Conservation (phyloP, 495 filamentous ascomycete genomes). For the Tuber microsphaerosporum region DNA sequence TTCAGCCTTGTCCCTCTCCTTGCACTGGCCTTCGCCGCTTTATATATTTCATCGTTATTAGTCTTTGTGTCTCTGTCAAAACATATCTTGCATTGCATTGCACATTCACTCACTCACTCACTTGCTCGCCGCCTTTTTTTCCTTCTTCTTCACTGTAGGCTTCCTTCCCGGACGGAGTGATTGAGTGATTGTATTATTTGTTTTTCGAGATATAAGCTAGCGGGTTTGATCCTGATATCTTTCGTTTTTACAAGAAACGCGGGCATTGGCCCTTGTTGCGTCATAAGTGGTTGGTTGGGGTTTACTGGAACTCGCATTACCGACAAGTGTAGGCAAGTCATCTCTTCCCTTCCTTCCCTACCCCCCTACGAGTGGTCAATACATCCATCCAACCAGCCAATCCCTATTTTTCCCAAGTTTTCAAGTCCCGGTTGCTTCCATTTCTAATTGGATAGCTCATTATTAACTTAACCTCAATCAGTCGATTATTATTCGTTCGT, state of each 20-base stretch:
- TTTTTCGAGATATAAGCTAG: background rate
- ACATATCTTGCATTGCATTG: conserved; percentile 1
- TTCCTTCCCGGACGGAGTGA: background rate
- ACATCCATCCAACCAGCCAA: background rate
- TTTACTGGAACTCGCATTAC: background rate
- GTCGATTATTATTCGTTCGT: background rate
- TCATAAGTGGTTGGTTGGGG: background rate
- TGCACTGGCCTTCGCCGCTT: conserved; percentile 15
- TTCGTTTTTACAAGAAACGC: background rate
- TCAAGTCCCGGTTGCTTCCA: background rate
- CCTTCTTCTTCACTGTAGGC: background rate
- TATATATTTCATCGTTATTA: background rate
- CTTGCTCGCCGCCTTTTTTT: background rate
- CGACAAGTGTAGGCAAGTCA: background rate
- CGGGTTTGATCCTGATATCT: background rate
- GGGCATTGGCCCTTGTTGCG: background rate
- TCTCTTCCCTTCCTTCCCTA: background rate
- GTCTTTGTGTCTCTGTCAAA: background rate
- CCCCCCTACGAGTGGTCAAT: background rate
- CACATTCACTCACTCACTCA: background rate
- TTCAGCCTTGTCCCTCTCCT: conserved; percentile 22
- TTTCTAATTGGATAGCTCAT: background rate
- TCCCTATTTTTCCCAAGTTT: background rate
- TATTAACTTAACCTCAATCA: background rate
- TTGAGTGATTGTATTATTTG: background rate